Percentiles rank a stretch among this genome's conserved stretches.
Evolutionary conservation across 1,139 yeast species (phyloP).

Genomic region (Sugiyamaella paludigena): DNA sequence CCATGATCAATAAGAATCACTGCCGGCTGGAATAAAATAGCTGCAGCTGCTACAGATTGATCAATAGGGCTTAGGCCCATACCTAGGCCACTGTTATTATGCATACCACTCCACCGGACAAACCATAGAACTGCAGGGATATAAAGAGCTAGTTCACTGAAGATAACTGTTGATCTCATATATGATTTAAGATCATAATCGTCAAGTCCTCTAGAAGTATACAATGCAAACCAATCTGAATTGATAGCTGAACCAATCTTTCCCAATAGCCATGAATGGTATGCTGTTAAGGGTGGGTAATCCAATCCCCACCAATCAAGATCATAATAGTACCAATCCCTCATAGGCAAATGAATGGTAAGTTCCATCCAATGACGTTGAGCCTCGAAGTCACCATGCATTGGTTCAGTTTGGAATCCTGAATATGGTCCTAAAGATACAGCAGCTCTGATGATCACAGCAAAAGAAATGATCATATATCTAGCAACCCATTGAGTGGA

Average conservation of each 20-base stretch:
- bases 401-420: slow-evolving; percentile 60
- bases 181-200: slow-evolving; percentile 63
- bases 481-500: slow-evolving; percentile 90
- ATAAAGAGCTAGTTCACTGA: slow-evolving; percentile 71
- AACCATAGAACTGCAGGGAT: slow-evolving; percentile 77
- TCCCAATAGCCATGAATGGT: slow-evolving; percentile 82
- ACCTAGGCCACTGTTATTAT: slow-evolving; percentile 43
- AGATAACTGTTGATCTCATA: slow-evolving; percentile 77
- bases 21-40: slow-evolving; percentile 74
- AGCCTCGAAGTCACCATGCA: slow-evolving; percentile 96
- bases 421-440: slow-evolving; percentile 89
- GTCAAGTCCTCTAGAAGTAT: slow-evolving; percentile 73
- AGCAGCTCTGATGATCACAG: slow-evolving; percentile 75
- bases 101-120: slow-evolving; percentile 47
- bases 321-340: slow-evolving; percentile 86
- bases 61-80: slow-evolving; percentile 50
- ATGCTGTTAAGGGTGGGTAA: slow-evolving; percentile 96
- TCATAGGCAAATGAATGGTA: slow-evolving; percentile 70
- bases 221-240: slow-evolving; percentile 72
- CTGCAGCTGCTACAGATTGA: slow-evolving; percentile 71
- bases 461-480: slow-evolving; percentile 70
- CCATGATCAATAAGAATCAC: slow-evolving; percentile 90
- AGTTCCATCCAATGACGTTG: slow-evolving; percentile 98
- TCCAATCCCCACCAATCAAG: slow-evolving; percentile 94
- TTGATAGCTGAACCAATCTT: slow-evolving; percentile 60